phyloP scores from a whole-genome alignment of 2,329 filamentous ascomycete genomes.

The Colletotrichum tamarilloi region DNA sequence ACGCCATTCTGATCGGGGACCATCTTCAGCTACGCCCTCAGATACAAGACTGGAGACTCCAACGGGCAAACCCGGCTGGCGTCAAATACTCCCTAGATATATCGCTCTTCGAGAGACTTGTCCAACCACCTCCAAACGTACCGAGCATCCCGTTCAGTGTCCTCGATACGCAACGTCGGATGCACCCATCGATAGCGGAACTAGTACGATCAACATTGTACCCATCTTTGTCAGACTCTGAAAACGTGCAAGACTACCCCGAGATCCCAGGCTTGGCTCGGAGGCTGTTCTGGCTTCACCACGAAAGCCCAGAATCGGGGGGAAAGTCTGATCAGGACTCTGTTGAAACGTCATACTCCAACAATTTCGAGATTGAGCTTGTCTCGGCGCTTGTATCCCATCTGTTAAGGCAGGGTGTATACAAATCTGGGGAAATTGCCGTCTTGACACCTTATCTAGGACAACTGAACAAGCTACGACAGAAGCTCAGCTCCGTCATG shows the following conservation, averaged over 20 bases:
- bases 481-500: constrained; percentile 57
- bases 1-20: constrained; percentile 73
- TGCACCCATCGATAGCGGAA: constrained; percentile 71
- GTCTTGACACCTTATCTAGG: constrained; percentile 76
- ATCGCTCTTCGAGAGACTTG: constrained; percentile 71
- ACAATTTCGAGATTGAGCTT: constrained; percentile 73
- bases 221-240: constrained; percentile 62
- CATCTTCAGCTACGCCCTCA: constrained; percentile 71
- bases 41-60: constrained; percentile 65
- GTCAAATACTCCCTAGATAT: constrained; percentile 65
- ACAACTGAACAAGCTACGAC: constrained; percentile 64
- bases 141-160: constrained; percentile 44
- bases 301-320: constrained; percentile 45
- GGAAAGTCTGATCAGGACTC: constrained; percentile 41
- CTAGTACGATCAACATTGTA: constrained; percentile 71
- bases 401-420: constrained; percentile 72
- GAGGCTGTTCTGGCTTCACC: constrained; percentile 72
- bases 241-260: constrained; percentile 51
- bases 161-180: constrained; percentile 71
- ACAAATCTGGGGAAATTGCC: constrained; percentile 71
- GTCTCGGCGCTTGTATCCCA: constrained; percentile 71
- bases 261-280: constrained; percentile 64
- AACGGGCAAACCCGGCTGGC: constrained; percentile 60
- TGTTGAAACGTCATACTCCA: constrained; percentile 60
- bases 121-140: constrained; percentile 42